Percentiles rank a stretch among this genome's conserved stretches.
Evolutionary conservation across 148 eudicot genomes (phyloP).

Genomic region (Tetragonia tetragonoides): DNA sequence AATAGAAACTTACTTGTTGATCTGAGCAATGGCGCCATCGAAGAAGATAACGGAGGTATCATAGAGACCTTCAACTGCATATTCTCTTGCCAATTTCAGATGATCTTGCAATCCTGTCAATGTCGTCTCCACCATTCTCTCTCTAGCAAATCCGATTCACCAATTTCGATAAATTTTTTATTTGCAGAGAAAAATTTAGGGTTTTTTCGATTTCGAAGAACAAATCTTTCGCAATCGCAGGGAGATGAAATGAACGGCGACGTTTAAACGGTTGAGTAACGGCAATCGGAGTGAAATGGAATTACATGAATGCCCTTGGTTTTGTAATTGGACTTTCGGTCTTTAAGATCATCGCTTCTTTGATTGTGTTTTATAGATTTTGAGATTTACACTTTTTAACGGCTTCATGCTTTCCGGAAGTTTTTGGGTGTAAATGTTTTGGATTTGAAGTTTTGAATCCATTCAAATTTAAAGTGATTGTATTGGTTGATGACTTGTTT

Average conservation of each 20-base stretch:
- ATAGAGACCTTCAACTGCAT: conserved; percentile 88
- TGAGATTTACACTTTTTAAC: too few species aligned
- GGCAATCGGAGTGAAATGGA: conserved; percentile 13
- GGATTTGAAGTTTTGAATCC: too few species aligned
- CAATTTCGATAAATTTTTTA: neutral
- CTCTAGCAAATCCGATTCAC: neutral
- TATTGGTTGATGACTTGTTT: too few species aligned
- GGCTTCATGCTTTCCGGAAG: too few species aligned
- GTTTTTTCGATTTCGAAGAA: neutral
- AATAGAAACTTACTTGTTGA: conserved; percentile 66
- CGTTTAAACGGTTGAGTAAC: conserved; percentile 27
- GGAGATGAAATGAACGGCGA: conserved; percentile 20
- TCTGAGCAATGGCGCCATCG: conserved; percentile 98
- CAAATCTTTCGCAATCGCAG: neutral
- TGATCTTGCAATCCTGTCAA: conserved; percentile 88
- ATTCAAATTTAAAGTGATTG: too few species aligned
- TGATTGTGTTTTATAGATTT: too few species aligned
- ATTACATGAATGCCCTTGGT: conserved; percentile 23
- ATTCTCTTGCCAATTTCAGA: conserved; percentile 88
- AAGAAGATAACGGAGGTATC: conserved; percentile 98
- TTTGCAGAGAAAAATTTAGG: conserved; percentile 11
- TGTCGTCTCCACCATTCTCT: conserved; percentile 59
- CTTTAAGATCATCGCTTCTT: too few species aligned
- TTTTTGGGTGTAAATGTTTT: too few species aligned
- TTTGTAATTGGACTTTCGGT: too few species aligned